phyloP scores from a whole-genome alignment of 2,329 filamentous ascomycete species.

The Xylariaceae sp. region DNA sequence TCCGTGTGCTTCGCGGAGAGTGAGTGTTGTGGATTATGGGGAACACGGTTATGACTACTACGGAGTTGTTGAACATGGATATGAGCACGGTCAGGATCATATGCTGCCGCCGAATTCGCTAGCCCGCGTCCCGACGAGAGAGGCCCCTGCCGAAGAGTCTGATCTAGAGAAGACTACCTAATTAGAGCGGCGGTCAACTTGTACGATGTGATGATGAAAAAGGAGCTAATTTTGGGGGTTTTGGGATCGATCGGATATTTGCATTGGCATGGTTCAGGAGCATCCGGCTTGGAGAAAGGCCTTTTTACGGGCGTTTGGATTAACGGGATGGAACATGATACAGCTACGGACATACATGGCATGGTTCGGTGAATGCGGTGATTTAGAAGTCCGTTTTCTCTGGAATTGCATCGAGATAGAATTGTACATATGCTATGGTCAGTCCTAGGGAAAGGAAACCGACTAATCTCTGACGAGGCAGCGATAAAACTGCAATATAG shows the following conservation, averaged over 20 bases:
- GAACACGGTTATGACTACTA: conserved; percentile 26
- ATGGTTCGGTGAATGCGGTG: neutral
- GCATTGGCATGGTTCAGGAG: conserved; percentile 5
- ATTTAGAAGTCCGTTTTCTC: neutral
- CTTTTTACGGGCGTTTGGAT: conserved; percentile 11
- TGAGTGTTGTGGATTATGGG: conserved; percentile 29
- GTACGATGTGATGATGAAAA: conserved; percentile 22
- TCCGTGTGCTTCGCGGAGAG: conserved; percentile 38
- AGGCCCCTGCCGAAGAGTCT: conserved; percentile 27
- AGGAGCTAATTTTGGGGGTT: conserved; percentile 10
- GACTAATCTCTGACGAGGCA: too few species aligned
- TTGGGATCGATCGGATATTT: neutral
- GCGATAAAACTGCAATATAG: too few species aligned
- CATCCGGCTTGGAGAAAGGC: conserved; percentile 11
- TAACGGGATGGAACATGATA: conserved; percentile 1
- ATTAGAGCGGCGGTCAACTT: neutral
- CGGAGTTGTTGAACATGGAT: conserved; percentile 5
- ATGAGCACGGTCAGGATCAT: conserved; percentile 16
- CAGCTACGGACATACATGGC: neutral
- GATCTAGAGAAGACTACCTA: conserved; percentile 13
- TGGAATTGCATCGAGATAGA: neutral
- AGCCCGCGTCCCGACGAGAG: conserved; percentile 23
- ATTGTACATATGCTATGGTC: conserved; percentile 7
- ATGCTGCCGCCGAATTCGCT: conserved; percentile 19
- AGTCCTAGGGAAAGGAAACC: neutral